Percentiles rank a stretch among this genome's conserved stretches.
Evolutionary conservation across 1,284 basidiomycete species (phyloP).

Genomic region (Moniliella sp.): DNA sequence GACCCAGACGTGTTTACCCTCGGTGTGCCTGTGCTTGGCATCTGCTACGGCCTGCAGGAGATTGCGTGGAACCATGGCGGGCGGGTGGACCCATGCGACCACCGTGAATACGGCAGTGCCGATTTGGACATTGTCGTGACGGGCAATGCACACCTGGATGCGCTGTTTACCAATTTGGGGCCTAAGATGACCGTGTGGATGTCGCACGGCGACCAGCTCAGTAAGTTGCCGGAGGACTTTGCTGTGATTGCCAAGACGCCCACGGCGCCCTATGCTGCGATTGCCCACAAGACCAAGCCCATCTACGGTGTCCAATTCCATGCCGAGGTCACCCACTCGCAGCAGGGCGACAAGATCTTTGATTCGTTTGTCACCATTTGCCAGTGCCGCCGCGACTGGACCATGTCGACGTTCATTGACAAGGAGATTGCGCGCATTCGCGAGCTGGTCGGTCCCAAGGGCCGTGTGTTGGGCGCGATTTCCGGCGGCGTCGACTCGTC

Average conservation of each 20-base stretch:
- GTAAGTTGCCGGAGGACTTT: slow-evolving; percentile 59
- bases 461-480: slow-evolving; percentile 90
- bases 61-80: slow-evolving; percentile 76
- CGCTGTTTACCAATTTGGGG: slow-evolving; percentile 63
- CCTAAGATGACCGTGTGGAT: slow-evolving; percentile 70
- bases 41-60: slow-evolving; percentile 98
- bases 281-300: slow-evolving; percentile 70
- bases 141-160: slow-evolving; percentile 42
- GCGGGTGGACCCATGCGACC: slow-evolving; percentile 64
- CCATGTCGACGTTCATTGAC: slow-evolving; percentile 96
- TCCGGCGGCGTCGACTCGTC: slow-evolving; percentile 93
- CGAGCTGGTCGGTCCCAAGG: slow-evolving; percentile 78
- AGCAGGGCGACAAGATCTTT: slow-evolving; percentile 72
- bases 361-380: slow-evolving; percentile 67
- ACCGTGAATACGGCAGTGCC: slow-evolving; percentile 85
- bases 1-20: slow-evolving; percentile 82
- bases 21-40: slow-evolving; percentile 78
- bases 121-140: slow-evolving; percentile 54
- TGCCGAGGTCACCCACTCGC: slow-evolving; percentile 89
- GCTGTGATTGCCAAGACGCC: slow-evolving; percentile 66
- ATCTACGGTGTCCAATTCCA: slow-evolving; percentile 97
- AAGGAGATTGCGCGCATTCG: slow-evolving; percentile 88
- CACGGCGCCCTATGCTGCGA: slow-evolving; percentile 75
- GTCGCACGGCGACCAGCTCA: slow-evolving; percentile 92
- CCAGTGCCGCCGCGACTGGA: slow-evolving; percentile 64